phyloP scores from a whole-genome alignment of 1,284 basidiomycete genomes.

The Cryptococcus amylolentus region DNA sequence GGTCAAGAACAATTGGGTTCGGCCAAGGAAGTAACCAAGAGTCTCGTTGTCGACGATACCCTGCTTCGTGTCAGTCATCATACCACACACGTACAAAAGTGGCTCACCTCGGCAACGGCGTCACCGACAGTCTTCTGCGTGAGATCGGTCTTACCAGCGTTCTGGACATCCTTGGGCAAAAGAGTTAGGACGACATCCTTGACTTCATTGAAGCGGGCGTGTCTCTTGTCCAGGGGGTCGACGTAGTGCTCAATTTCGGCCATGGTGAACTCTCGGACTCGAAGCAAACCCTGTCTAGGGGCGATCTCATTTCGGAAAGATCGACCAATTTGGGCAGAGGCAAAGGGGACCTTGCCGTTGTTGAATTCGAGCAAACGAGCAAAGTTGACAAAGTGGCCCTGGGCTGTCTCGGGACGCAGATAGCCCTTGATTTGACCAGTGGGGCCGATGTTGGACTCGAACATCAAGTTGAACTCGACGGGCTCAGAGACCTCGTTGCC shows the following conservation, averaged over 20 bases:
- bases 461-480: slow-evolving; percentile 98
- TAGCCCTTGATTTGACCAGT: slow-evolving; percentile 96
- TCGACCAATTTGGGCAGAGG: slow-evolving; percentile 93
- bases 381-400: slow-evolving; percentile 99
- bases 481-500: slow-evolving; percentile 90
- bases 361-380: slow-evolving; percentile 95
- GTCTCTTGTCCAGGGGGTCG: slow-evolving; percentile 88
- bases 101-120: slow-evolving; percentile 63
- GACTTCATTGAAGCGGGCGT: slow-evolving; percentile 78
- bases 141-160: slow-evolving; percentile 67
- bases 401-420: slow-evolving; percentile 96
- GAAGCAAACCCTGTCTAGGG: slow-evolving; percentile 89
- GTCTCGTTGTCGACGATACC: slow-evolving; percentile 95
- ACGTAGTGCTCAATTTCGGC: slow-evolving; percentile 99
- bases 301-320: slow-evolving; percentile 99
- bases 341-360: slow-evolving; percentile 93
- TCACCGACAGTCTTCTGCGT: slow-evolving; percentile 75
- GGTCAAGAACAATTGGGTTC: slow-evolving; percentile 84
- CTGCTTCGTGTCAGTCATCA: slow-evolving; percentile 31
- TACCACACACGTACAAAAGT: neutral
- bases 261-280: slow-evolving; percentile 98
- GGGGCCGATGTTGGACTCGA: slow-evolving; percentile 92
- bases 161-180: slow-evolving; percentile 79
- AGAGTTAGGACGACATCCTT: slow-evolving; percentile 71
- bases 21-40: slow-evolving; percentile 92